These are phyloP conservation scores for Aspergillus felis DNA, from an alignment of 2,329 filamentous ascomycete species.

Conservation along the genomic window DNA sequence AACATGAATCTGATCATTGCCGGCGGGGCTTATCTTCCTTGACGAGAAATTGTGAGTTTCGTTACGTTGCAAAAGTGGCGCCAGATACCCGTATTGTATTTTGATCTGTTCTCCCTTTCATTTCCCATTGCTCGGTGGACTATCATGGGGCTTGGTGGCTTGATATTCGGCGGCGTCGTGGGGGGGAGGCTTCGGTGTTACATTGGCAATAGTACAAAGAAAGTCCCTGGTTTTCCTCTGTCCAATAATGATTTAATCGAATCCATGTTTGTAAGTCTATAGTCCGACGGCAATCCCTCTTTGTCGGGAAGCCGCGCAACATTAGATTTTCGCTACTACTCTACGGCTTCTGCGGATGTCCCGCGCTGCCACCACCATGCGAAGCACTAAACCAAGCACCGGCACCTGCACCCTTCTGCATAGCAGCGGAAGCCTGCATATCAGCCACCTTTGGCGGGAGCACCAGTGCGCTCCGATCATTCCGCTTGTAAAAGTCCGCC, in stretches of 20 bases:
- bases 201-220: not conserved
- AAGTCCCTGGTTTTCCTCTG: not conserved
- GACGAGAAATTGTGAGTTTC: conserved; percentile 10
- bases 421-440: conserved; percentile 47
- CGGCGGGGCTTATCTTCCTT: conserved; percentile 65
- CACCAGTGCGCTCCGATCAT: conserved; percentile 79
- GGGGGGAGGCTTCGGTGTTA: conserved; percentile 10
- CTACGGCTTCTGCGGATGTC: not conserved
- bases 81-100: conserved; percentile 16
- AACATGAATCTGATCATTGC: conserved; percentile 92
- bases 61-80: conserved; percentile 13
- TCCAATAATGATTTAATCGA: not conserved
- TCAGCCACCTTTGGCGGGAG: conserved; percentile 89
- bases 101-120: not conserved
- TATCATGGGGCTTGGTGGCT: not conserved
- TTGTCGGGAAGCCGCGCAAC: no score
- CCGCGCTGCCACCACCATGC: not conserved
- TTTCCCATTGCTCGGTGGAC: not conserved
- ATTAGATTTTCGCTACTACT: not conserved
- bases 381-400: conserved; percentile 9
- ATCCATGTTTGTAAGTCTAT: not conserved
- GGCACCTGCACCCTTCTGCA: conserved; percentile 32
- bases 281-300: not conserved
- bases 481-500: conserved; percentile 86
- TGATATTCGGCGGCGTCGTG: conserved; percentile 8